Base-by-base conservation (phyloP, 2,329 filamentous ascomycete genomes). In the Tothia fuscella region DNA sequence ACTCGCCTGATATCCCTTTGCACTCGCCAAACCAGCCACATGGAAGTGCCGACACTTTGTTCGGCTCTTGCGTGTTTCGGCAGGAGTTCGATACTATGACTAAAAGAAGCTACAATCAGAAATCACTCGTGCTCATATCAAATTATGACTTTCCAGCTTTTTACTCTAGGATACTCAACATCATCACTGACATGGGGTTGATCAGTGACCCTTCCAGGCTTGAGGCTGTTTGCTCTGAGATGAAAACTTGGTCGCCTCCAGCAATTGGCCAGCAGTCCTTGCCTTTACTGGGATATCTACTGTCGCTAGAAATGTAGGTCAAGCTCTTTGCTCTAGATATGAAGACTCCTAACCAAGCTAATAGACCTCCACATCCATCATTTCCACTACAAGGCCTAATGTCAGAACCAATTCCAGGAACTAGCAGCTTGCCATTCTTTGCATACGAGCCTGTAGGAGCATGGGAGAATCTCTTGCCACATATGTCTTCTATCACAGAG, bases 1-100 rank as follows among this genome's bases (percentile, higher is more conserved):
- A 60, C 47, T 64, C 61, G 6, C 78, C 78, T 3, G 76, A 81
- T 46, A 74, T 83, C 33, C 73, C 47, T 21, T 49, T 64, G 7
- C 54, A 44, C 37, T 62, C 60, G 12, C 59, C 61, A 13, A 55
- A 56, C 34, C 46, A 57, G 13, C 60, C 60, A n/a, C 50, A 63
- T 49, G 61, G 60, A 22, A 64, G 58, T 43, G 45, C 56, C 9
- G 54, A 49, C 33, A 51, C 51, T 13, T 54, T 64, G 42, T 57
- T 59, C 41, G 60, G 51, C 21, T 55, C 50, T 25, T 62, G 57
- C 33, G 50, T 64, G 38, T 64, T 64, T 38, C 60, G 61, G 33
- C 61, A 63, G 45, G 59, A 63, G 43, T 60, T 56, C 21, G 61
- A 64, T 41, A 45, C 55, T 19, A 56, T 54, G 2, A 62, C 61